Percentiles rank a stretch among this genome's conserved stretches.
Evolutionary conservation across 176 grass and related monocot genomes (phyloP).

Genomic region (Oryza meridionalis): DNA sequence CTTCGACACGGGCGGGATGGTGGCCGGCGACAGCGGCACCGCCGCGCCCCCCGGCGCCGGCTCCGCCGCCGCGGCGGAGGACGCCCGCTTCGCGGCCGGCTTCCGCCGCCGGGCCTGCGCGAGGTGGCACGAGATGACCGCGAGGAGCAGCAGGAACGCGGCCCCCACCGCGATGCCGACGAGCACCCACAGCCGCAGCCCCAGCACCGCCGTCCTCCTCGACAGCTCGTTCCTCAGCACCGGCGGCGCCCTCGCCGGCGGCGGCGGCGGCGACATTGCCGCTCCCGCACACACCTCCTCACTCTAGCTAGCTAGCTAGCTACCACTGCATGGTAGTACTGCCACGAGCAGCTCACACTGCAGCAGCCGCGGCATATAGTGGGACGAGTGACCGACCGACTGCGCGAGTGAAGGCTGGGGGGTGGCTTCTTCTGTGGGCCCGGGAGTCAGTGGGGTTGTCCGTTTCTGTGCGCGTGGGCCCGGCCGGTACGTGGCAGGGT

Average conservation of each 20-base stretch:
- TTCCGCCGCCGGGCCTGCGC: slow-evolving; percentile 44
- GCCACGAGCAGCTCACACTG: slow-evolving; percentile 1
- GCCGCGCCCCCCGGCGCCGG: not conserved
- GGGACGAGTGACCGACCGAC: not conserved
- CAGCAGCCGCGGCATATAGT: slow-evolving; percentile 24
- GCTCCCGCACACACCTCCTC: not conserved
- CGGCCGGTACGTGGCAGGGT: not conserved
- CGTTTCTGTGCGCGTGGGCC: slow-evolving; percentile 36
- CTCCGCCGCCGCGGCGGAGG: not conserved
- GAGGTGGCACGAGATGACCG: slow-evolving; percentile 73
- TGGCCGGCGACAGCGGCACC: slow-evolving; percentile 36
- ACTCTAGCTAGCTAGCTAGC: not conserved
- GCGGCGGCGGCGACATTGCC: not conserved
- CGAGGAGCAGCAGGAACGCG: slow-evolving; percentile 81
- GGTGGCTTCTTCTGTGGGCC: slow-evolving; percentile 38
- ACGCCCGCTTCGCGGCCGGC: slow-evolving; percentile 19
- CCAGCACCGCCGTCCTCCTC: slow-evolving; percentile 71
- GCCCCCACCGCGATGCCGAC: slow-evolving; percentile 73
- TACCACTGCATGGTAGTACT: slow-evolving; percentile 37
- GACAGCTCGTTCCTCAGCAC: slow-evolving; percentile 70
- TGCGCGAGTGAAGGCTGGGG: slow-evolving; percentile 8
- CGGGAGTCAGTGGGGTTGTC: slow-evolving; percentile 35
- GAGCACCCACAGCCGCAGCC: slow-evolving; percentile 87
- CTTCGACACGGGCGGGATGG: slow-evolving; percentile 82
- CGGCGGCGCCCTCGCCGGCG: slow-evolving; percentile 45